Percentiles rank a stretch among this genome's conserved stretches.
phyloP scores from a whole-genome alignment of 257 asterid genomes.

The Lavandula angustifolia region DNA sequence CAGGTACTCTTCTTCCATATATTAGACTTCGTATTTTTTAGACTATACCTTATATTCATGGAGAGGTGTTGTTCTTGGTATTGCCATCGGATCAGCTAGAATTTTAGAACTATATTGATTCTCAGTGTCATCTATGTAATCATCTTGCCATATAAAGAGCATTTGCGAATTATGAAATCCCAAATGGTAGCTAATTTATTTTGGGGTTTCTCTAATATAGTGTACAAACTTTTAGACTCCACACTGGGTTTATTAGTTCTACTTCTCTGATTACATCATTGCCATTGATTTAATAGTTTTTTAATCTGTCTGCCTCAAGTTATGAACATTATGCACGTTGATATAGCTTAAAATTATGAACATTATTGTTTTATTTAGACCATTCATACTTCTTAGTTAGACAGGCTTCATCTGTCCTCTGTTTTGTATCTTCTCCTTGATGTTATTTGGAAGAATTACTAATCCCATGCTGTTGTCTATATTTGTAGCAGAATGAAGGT shows the following conservation, averaged over 20 bases:
- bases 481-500: constrained; percentile 65
- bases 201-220: not conserved
- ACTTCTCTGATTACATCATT: not conserved
- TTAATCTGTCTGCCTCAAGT: not conserved
- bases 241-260: not conserved
- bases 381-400: constrained; percentile 3
- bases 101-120: constrained; percentile 6
- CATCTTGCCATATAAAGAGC: not conserved
- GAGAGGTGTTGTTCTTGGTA: constrained; percentile 7
- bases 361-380: not conserved
- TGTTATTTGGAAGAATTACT: constrained; percentile 17
- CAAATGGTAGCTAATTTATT: constrained; percentile 1
- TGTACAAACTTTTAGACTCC: constrained; percentile 9
- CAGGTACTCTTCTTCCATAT: constrained; percentile 56
- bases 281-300: not conserved
- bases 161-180: not conserved
- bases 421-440: not conserved
- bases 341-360: not conserved
- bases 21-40: constrained; percentile 16
- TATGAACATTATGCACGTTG: too few relatives aligned
- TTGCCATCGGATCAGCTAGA: not conserved
- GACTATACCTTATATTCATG: not conserved
- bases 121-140: not conserved
- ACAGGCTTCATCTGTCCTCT: not conserved
- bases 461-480: not conserved